Evolutionary conservation across 2,329 filamentous ascomycete species (phyloP).

Genomic region (Aureobasidium leucospermi): DNA sequence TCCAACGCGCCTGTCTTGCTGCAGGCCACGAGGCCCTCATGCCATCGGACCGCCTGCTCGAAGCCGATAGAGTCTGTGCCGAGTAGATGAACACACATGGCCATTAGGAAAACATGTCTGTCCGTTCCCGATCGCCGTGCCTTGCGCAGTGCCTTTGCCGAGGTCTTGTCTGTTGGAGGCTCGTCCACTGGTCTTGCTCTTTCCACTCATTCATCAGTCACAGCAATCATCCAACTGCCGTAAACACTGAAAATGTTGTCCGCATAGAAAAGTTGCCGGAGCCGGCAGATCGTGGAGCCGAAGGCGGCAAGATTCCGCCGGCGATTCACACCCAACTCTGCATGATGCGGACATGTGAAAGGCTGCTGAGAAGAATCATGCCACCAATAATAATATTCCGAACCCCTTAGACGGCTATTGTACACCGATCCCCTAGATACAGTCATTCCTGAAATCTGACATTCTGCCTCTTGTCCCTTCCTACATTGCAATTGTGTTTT

Average conservation of each 20-base stretch:
- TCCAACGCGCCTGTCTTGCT: too few species aligned
- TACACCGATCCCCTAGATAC: not conserved
- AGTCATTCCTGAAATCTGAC: not conserved
- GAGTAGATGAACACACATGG: too few species aligned
- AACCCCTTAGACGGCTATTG: not conserved
- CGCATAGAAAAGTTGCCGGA: not conserved
- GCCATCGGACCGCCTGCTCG: too few species aligned
- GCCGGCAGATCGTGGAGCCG: not conserved
- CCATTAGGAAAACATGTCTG: too few species aligned
- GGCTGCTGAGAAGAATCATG: slow-evolving; percentile 1
- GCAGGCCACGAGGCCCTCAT: too few species aligned
- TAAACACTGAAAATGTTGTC: not conserved
- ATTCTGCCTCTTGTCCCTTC: not conserved
- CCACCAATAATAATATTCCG: not conserved
- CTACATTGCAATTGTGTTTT: not conserved
- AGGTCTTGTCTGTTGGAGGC: too few species aligned
- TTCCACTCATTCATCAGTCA: too few species aligned
- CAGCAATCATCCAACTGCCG: too few species aligned
- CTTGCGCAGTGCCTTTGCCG: too few species aligned
- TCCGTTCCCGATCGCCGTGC: too few species aligned
- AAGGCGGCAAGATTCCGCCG: not conserved
- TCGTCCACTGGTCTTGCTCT: too few species aligned
- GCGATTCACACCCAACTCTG: not conserved
- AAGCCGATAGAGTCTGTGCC: too few species aligned
- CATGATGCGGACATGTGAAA: slow-evolving; percentile 9